Base-by-base conservation (phyloP, 305 asterid species). In the Fraxinus platypoda region DNA sequence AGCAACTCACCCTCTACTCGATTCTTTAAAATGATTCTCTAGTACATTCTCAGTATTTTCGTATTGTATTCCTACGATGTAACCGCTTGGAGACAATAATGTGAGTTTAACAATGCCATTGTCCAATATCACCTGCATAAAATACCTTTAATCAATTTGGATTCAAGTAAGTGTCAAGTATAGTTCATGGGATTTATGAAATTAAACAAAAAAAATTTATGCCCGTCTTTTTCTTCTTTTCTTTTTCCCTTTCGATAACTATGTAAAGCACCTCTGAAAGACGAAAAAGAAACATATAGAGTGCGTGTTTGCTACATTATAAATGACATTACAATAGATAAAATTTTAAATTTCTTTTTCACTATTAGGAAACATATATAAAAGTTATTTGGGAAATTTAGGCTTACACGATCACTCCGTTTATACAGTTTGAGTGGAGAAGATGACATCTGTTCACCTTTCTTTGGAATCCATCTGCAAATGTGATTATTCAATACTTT, bases 1-100 rank as follows among this genome's bases (percentile, higher is more conserved):
- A 54, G 64, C 25, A 38, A 54, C 87, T 75, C 74, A 94, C 98
- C 98, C 98, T 80, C 98, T 87, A 28, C 81, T 78, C 5, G 54
- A 70, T 87, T 90, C 94, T 76, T 34, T 43, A 5, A 79, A 23
- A 0, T 34, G 81, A 74, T 78, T 75, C 74, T 91, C 94, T 0
- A 92, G 90, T 3, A 94, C 38, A 64, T 91, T 92, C n/a, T 83
- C n/a, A 30, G 87, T 82, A 11, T 87, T 88, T 9, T 86, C 83
- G 86, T 90, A 94, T 30, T 84, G 84, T 8, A 94, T n/a, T 38
- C 89, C 83, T 12, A 91, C n/a, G 21, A 94, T 84, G 74, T 62
- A 23, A 3, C 98, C 97, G 0, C 38, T 80, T 2, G 94, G 94
- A 28, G 84, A 88, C 25, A 84, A 49, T 75, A 92, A 62, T 2